Conservation (phyloP, 306 rosid species). For the Mucuna pruriens region DNA sequence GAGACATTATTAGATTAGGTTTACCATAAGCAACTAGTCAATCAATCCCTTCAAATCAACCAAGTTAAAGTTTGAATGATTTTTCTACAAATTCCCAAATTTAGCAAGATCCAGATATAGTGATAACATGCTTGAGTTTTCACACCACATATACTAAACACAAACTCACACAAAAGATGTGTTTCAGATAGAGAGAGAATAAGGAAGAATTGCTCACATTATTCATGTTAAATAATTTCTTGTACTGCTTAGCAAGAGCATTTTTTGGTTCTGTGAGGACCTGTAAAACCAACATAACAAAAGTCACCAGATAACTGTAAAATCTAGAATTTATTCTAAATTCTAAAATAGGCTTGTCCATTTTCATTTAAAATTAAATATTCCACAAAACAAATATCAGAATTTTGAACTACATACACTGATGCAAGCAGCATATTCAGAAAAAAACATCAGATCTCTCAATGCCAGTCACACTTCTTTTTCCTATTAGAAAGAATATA, state of each 20-base stretch:
- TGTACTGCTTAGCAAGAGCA: constrained; percentile 90
- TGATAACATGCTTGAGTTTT: background rate
- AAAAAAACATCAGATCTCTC: background rate
- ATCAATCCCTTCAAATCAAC: background rate
- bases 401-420: constrained; percentile 11
- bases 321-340: background rate
- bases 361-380: constrained; percentile 3
- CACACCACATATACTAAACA: background rate
- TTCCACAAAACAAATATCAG: background rate
- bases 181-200: background rate
- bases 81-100: constrained; percentile 4
- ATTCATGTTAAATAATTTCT: constrained; percentile 83
- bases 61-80: constrained; percentile 1
- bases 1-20: constrained; percentile 19
- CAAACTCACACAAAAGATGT: background rate
- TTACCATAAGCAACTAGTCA: background rate
- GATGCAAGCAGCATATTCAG: constrained; percentile 11
- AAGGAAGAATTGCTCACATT: constrained; percentile 55
- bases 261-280: constrained; percentile 85
- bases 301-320: constrained; percentile 12
- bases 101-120: constrained; percentile 7
- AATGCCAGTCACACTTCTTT: background rate
- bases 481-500: background rate
- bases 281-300: constrained; percentile 49
- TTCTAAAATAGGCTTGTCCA: background rate